Base-by-base conservation (phyloP, 208 protist species). In the Trypanosoma cruzi region DNA sequence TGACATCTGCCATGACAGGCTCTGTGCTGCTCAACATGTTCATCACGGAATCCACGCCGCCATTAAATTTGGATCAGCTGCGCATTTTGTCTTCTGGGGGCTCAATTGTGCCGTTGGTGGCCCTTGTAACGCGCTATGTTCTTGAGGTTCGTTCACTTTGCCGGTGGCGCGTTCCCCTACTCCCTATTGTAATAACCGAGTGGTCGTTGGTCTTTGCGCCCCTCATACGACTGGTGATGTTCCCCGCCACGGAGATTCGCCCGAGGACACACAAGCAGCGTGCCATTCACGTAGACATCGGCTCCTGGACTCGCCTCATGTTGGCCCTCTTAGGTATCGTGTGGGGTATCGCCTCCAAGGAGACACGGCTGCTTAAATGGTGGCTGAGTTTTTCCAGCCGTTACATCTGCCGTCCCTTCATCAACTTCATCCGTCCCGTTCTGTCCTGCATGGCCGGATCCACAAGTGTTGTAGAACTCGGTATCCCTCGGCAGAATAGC, bases 1-100 rank as follows among this genome's bases (percentile, higher is more conserved):
- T 93, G 46, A 68, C 57, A 8, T 64, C 82, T 22, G 75, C 80
- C 0, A 37, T 79, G 6, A 44, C 81, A 7, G 84, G 84, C 20
- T 81, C 79, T 22, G 32, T 74, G n/a, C 57, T 73, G 26, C 46
- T 79, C 34, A 80, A 85, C 55, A n/a, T 82, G 3, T 40, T 89
- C 24, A 68, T 86, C 16, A 79, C 79, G 14, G 75, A 85, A 49
- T 80, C 75, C 55, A 57, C 48, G 11, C 40, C 58, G 31, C 44
- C 74, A 1, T 57, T 88, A 16, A 73, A 71, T 29, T n/a, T 84
- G 36, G 77, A 86, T 24, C 73, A 80, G 37, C 62, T 86, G 24
- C 81, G 81, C 29, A 69, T 90, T 40, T 71, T 90, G 4, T 88
- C 82, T 22, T 73, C 75, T 11, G 83, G 55, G 13, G 87, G 80